Evolutionary conservation across 176 grass and related monocot species (phyloP).

Genomic region (Aegilops bicornis): DNA sequence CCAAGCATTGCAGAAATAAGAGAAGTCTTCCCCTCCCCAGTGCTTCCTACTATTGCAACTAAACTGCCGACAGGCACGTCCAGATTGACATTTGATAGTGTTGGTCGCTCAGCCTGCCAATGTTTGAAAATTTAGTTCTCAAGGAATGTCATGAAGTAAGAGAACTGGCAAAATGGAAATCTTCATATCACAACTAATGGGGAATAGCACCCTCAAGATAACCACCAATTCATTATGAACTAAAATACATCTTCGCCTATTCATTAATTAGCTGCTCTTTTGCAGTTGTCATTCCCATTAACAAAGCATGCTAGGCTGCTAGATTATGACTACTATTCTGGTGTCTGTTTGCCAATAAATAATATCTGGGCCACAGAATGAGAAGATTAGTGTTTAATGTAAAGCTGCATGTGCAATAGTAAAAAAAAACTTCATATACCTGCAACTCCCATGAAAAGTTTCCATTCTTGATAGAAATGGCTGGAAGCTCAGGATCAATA

Average conservation of each 20-base stretch:
- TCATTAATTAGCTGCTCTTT: neutral
- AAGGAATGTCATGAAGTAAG: constrained; percentile 9
- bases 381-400: neutral
- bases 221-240: neutral
- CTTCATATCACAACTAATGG: neutral
- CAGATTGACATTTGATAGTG: constrained; percentile 94
- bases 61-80: constrained; percentile 89
- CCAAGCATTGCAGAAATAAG: constrained; percentile 97
- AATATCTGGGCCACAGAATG: neutral
- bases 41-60: constrained; percentile 95
- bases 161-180: constrained; percentile 16
- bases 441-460: constrained; percentile 93
- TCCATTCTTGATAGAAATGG: constrained; percentile 91
- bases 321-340: neutral
- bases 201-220: neutral
- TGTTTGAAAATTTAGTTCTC: constrained; percentile 22
- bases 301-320: constrained; percentile 9
- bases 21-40: constrained; percentile 99
- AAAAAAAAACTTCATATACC: constrained; percentile 31
- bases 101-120: constrained; percentile 74
- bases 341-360: neutral
- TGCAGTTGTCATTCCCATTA: neutral
- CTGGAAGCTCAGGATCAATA: constrained; percentile 65
- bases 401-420: constrained; percentile 2
- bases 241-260: neutral